These are phyloP conservation scores for Colletotrichum sojae DNA, from an alignment of 2,329 filamentous ascomycete genomes.

Conservation along the genomic window DNA sequence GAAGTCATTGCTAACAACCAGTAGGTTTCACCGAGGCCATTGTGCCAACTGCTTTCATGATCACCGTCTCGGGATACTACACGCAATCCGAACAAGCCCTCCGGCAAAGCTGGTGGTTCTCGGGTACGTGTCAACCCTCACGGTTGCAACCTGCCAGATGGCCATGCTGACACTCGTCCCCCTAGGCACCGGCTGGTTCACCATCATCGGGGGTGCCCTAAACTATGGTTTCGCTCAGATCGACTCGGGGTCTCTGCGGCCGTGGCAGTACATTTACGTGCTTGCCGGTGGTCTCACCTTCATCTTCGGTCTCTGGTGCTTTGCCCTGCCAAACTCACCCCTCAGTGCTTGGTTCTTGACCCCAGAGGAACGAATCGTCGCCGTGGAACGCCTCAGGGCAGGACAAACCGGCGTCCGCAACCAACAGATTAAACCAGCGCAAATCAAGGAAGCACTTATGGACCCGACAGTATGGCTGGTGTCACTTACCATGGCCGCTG, in stretches of 20 bases:
- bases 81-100: conserved; percentile 65
- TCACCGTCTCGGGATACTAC: conserved; percentile 63
- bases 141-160: too few species aligned
- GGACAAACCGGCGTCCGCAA: conserved; percentile 65
- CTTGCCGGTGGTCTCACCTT: conserved; percentile 64
- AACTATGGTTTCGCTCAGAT: conserved; percentile 68
- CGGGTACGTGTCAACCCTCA: conserved; percentile 40
- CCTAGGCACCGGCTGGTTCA: conserved; percentile 53
- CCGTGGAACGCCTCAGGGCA: conserved; percentile 63
- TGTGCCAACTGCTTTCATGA: conserved; percentile 66
- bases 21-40: conserved; percentile 60
- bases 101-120: conserved; percentile 66
- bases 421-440: conserved; percentile 61
- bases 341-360: conserved; percentile 70
- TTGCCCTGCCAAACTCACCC: conserved; percentile 67
- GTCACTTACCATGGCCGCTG: conserved; percentile 66
- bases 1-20: too few species aligned
- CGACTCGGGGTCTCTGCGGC: conserved; percentile 54
- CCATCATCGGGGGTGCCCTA: conserved; percentile 62
- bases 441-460: conserved; percentile 61
- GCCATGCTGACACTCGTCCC: too few species aligned
- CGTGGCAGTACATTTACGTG: conserved; percentile 70
- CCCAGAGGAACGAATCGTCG: conserved; percentile 63
- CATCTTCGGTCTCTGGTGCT: conserved; percentile 65
- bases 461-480: conserved; percentile 68